These are phyloP conservation scores for Colletotrichum caudatum DNA, from an alignment of 2,329 filamentous ascomycete genomes.

Conservation along the genomic window DNA sequence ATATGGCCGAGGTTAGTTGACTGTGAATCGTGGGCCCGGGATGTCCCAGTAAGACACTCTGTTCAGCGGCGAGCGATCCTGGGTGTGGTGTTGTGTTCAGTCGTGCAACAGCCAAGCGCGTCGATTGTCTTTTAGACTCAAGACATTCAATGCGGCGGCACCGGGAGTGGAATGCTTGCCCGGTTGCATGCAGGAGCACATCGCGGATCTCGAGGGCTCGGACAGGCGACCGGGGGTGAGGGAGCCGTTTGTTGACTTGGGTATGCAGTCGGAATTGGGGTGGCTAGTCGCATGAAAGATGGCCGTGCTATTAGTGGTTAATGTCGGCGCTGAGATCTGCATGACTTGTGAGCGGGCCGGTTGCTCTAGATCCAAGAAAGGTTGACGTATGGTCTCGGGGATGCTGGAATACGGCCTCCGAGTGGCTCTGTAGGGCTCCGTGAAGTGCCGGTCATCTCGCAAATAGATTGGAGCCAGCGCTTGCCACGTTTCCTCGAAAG, in stretches of 20 bases:
- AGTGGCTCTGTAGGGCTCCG: background rate
- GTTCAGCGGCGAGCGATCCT: background rate
- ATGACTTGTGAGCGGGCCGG: background rate
- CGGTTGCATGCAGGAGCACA: slow-evolving; percentile 21
- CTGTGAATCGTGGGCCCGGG: background rate
- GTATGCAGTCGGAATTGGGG: slow-evolving; percentile 10
- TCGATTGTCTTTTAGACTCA: background rate
- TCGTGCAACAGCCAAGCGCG: background rate
- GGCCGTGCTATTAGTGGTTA: slow-evolving; percentile 9
- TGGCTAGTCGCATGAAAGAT: slow-evolving; percentile 21
- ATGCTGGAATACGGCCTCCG: background rate
- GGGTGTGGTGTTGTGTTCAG: background rate
- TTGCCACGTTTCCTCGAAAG: slow-evolving; percentile 11
- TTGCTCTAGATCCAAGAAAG: background rate
- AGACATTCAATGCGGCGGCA: background rate
- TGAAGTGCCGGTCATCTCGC: background rate
- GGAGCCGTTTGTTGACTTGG: slow-evolving; percentile 1
- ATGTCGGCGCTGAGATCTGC: slow-evolving; percentile 11
- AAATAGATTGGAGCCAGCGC: slow-evolving; percentile 1
- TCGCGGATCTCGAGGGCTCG: background rate
- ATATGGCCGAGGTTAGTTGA: background rate
- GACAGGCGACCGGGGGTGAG: background rate
- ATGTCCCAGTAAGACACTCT: background rate
- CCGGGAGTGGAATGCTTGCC: slow-evolving; percentile 5
- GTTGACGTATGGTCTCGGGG: background rate